Base-by-base conservation (phyloP, 2,329 filamentous ascomycete genomes). In the Emydomyces testavorans region DNA sequence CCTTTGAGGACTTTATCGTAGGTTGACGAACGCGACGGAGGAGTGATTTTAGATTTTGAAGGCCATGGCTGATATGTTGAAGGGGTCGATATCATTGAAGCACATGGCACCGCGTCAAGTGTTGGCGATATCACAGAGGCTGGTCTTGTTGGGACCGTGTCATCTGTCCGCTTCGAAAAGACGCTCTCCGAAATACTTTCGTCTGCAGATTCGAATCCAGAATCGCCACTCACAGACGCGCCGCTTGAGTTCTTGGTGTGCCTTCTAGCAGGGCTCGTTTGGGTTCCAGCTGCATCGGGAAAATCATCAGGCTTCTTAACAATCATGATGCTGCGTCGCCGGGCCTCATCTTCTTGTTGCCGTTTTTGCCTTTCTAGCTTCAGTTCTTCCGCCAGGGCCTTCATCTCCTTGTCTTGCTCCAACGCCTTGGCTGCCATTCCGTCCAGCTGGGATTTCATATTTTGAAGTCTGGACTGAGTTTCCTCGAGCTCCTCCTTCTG, bases 401-500 rank as follows among this genome's bases (percentile, higher is more conserved):
- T 66, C 64, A 79, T 78, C 42, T 73, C 70, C 54, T 70, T 69
- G 50, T 78, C 75, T 57, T 79, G 76, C 55, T 78, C 72, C 13
- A 68, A 62, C 1, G 74, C 71, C 51, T 72, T 71, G 28, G 69
- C 69, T 4, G 76, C 74, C 70, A 80, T 75, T 31, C 74, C 75
- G 58, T 79, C 74, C 16, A 82, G 65, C 60, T 81, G 78, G 53
- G 73, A 67, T 62, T 79, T 80, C 46, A 80, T 63, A 54, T 79
- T 73, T 31, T 71, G 66, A 11, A 74, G 70, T 6, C 77, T 69
- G 32, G 75, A 78, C 28, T 77, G 70, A 11, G 76, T 71, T 55
- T 80, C 78, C 51, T 79, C 76, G 0, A 78, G 67, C 58, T 81
- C 78, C 53, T 80, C 78, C n/a, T 70, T 67, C 54, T 77, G 74